phyloP scores from a whole-genome alignment of 1,284 basidiomycete species.

The Abortiporus biennis region DNA sequence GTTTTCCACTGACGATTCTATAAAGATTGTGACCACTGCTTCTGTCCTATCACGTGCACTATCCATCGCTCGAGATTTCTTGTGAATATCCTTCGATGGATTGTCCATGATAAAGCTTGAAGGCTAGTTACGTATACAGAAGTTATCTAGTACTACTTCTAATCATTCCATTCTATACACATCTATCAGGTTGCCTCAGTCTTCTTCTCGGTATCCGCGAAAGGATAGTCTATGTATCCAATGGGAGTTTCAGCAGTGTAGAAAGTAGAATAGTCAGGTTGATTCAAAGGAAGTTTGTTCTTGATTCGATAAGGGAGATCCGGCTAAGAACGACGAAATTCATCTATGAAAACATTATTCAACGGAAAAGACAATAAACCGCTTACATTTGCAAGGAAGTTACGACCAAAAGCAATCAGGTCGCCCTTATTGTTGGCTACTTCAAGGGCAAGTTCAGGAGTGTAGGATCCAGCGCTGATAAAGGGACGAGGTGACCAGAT shows the following conservation, averaged over 20 bases:
- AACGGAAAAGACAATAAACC: background rate
- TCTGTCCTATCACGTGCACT: too few species aligned
- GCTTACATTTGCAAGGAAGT: constrained; percentile 36
- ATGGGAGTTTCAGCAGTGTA: constrained; percentile 24
- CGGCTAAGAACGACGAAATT: constrained; percentile 20
- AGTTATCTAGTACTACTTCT: too few species aligned
- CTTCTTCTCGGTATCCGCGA: constrained; percentile 9
- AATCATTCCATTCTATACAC: too few species aligned
- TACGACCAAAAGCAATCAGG: constrained; percentile 39
- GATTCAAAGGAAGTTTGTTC: constrained; percentile 26
- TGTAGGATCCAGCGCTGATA: constrained; percentile 31
- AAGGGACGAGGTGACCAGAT: constrained; percentile 21
- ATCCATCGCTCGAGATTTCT: too few species aligned
- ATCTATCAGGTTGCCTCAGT: background rate
- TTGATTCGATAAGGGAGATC: constrained; percentile 39
- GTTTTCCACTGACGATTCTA: too few species aligned
- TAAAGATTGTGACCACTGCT: too few species aligned
- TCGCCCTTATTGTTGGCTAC: constrained; percentile 25
- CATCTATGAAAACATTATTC: background rate
- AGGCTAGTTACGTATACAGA: too few species aligned
- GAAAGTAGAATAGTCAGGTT: constrained; percentile 28
- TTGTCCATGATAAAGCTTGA: too few species aligned
- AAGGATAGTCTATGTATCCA: constrained; percentile 34
- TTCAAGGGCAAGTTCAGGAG: constrained; percentile 16
- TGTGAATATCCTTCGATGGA: too few species aligned